Percentiles rank a stretch among this genome's conserved stretches.
These are phyloP conservation scores for Cutaneotrichosporon mucoides DNA, from an alignment of 1,284 basidiomycete genomes.

Conservation along the genomic window DNA sequence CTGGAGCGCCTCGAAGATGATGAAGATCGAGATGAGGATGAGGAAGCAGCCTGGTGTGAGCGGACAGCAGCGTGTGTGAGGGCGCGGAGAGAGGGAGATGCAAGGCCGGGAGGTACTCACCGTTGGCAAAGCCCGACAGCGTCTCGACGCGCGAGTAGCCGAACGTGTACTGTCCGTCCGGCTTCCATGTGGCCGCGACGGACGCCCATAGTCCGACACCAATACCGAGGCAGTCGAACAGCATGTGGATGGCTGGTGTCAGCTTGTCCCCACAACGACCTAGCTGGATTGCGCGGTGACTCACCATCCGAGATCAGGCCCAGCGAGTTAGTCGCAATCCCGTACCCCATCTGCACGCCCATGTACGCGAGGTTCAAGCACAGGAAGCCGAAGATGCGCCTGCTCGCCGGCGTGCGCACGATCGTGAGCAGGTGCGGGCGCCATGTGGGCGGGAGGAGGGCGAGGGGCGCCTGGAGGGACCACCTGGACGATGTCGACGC, in stretches of 20 bases:
- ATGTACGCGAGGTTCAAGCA: constrained; percentile 94
- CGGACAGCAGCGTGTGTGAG: too few relatives aligned
- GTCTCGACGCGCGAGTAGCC: constrained; percentile 99
- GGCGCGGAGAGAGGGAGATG: too few relatives aligned
- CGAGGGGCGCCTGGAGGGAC: not conserved
- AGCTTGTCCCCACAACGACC: not conserved
- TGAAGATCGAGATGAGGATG: constrained; percentile 94
- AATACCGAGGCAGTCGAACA: constrained; percentile 97
- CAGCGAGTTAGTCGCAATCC: constrained; percentile 95
- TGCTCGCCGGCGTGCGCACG: constrained; percentile 80
- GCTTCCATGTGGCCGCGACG: constrained; percentile 96
- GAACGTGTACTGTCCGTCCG: constrained; percentile 91
- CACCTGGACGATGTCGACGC: not conserved
- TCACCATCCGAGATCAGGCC: constrained; percentile 94
- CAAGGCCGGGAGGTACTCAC: constrained; percentile 47
- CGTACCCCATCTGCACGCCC: constrained; percentile 91
- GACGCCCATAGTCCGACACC: constrained; percentile 93
- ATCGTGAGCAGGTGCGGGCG: constrained; percentile 81
- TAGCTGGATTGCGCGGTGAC: constrained; percentile 27
- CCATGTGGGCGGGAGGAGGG: constrained; percentile 33
- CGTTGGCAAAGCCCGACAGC: constrained; percentile 95
- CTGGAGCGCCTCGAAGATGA: constrained; percentile 96
- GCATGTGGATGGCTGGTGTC: constrained; percentile 91
- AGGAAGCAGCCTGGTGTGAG: constrained; percentile 62
- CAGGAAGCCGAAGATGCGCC: constrained; percentile 96